Base-by-base conservation (phyloP, 2,329 filamentous ascomycete species). In the Ascocoryne sarcoides region DNA sequence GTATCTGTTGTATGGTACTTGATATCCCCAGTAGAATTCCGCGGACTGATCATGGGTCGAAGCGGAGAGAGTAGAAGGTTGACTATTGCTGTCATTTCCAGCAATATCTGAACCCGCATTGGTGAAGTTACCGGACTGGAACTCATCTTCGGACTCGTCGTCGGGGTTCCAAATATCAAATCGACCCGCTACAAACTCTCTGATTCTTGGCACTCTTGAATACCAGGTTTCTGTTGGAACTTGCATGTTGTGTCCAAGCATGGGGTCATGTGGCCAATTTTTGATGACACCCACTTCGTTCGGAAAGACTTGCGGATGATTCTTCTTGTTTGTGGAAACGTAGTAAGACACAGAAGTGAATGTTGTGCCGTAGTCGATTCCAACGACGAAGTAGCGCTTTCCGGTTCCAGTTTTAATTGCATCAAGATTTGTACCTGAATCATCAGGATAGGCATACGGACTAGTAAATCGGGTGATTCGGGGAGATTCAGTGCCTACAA, bases 211-310 rank as follows among this genome's bases (percentile, higher is more conserved):
- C 1, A 37, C 30, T 4, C 37, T 16, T 4, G 45, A 44, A 30
- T 53, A 53, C 51, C 49, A 52, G 21, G 34, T 46, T 17, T 53
- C 44, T 1, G 46, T 50, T 29, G 51, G 51, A 1, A 52, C 40
- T 32, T 52, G 49, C n/a, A 33, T 32, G 10, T 35, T 40, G 7
- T 38, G 10, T 3, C 43, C 42, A 8, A 16, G 7, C 3, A 32
- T 40, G 4, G 16, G 10, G 31, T 47, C 49, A 15, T 38, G 5
- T 5, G 46, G 51, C 51, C 48, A 53, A 21, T 51, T 47, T 3
- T 28, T 17, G 8, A 53, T 46, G 29, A 19, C 44, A 15, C 35
- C 33, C 4, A 53, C 33, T 9, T 51, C 40, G 8, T 16, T 35
- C 7, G 42, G 23, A 10, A 42, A 40, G 5, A 38, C 37, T 32